These are phyloP conservation scores for Brassica juncea DNA, from an alignment of 345 rosid genomes.

Conservation along the genomic window DNA sequence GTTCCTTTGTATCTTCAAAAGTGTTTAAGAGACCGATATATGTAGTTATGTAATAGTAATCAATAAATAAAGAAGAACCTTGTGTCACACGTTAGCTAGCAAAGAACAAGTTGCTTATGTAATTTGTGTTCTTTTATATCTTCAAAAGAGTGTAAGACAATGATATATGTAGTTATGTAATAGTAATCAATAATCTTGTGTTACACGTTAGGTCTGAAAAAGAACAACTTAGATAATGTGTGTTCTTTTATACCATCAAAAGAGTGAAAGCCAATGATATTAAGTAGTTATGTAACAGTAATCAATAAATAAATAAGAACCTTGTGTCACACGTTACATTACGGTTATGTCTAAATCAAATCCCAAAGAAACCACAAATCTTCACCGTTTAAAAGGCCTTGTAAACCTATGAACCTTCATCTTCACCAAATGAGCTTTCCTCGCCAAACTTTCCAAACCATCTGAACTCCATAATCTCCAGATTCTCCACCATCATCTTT, in stretches of 20 bases:
- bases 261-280: neutral
- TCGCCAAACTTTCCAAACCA: slow-evolving; percentile 86
- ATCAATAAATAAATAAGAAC: neutral
- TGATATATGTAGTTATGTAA: neutral
- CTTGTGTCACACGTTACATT: neutral
- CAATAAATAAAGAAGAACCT: neutral
- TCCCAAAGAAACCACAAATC: too few relatives aligned
- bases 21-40: slow-evolving; percentile 5
- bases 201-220: too few relatives aligned
- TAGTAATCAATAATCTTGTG: neutral
- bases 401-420: slow-evolving; percentile 70
- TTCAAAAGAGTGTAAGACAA: neutral
- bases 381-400: slow-evolving; percentile 19
- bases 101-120: neutral
- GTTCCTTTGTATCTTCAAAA: neutral
- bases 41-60: neutral
- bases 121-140: neutral
- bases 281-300: neutral
- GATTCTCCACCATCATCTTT: slow-evolving; percentile 48
- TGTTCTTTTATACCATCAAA: neutral
- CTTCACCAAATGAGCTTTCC: slow-evolving; percentile 64
- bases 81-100: neutral
- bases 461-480: slow-evolving; percentile 72
- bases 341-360: too few relatives aligned
- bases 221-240: neutral